Percentiles rank a stretch among this genome's conserved stretches.
These are phyloP conservation scores for Tuber borchii DNA, from an alignment of 495 filamentous ascomycete species.

Conservation along the genomic window DNA sequence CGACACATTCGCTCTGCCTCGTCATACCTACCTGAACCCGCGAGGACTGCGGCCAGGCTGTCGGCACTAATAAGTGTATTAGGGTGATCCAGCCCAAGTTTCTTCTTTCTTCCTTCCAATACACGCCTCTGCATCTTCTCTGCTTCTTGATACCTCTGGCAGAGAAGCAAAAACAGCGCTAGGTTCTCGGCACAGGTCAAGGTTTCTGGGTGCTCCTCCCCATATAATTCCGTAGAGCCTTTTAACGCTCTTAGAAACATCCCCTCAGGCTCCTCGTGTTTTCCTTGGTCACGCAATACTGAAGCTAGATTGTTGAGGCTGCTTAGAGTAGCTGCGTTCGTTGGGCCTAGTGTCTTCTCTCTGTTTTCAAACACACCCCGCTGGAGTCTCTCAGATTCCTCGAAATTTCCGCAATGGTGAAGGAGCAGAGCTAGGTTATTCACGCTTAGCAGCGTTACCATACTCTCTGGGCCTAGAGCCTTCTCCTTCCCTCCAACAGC, in stretches of 20 bases:
- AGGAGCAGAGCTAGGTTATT: constrained; percentile 36
- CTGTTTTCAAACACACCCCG: constrained; percentile 29
- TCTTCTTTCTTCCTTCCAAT: constrained; percentile 17
- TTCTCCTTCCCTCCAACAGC: constrained; percentile 25
- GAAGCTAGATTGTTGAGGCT: constrained; percentile 21
- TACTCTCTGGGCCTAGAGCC: constrained; percentile 38
- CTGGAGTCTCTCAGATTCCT: constrained; percentile 43
- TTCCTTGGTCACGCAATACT: constrained; percentile 25
- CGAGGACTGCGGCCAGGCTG: constrained; percentile 11
- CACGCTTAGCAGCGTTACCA: constrained; percentile 33
- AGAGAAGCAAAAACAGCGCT: constrained; percentile 31
- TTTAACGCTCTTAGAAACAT: constrained; percentile 31
- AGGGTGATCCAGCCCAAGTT: constrained; percentile 13
- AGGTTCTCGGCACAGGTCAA: constrained; percentile 36
- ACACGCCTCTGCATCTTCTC: constrained; percentile 34
- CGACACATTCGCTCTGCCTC: constrained; percentile 33
- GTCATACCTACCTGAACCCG: constrained; percentile 21
- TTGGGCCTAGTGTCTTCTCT: constrained; percentile 36
- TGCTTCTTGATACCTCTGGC: constrained; percentile 43
- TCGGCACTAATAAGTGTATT: constrained; percentile 11
- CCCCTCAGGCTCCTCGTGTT: constrained; percentile 37
- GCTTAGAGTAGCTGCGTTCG: constrained; percentile 30
- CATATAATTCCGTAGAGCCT: constrained; percentile 10
- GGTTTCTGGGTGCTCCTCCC: constrained; percentile 10
- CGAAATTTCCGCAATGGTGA: constrained; percentile 36